Base-by-base conservation (phyloP, 78 protist species). In the Dictyostelium discoideum region DNA sequence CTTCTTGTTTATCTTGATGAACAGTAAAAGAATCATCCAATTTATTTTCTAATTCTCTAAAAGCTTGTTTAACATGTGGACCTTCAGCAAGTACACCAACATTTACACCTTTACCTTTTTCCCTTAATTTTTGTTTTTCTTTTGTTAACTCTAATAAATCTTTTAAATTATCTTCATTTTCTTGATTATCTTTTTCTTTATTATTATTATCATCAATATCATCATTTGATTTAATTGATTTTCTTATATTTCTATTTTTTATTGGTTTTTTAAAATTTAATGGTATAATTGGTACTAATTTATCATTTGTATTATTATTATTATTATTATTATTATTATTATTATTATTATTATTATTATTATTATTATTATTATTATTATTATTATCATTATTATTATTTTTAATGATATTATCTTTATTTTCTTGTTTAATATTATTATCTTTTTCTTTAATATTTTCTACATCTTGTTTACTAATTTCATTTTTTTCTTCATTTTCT, bases 51-150 rank as follows among this genome's bases (percentile, higher is more conserved):
- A 90, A n/a, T 37, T 90, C 94, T 82, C 94, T 80, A 39, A 90
- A 29, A 10, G 44, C 20, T 14, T 50, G 32, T 37, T 90, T 90
- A 2, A 54, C 8, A 37, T 90, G 94, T 6, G 94, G 94, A 37
- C 88, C 86, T 73, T 90, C 94, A 3, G 94, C 80, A 2, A 90
- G 57, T 2, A 90, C 84, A 90, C 94, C 94, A 29, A 82, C 87
- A 72, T 72, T 90, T 6, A 90, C 48, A 69, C 94, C 94, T 78
- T 88, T 90, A 10, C 87, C 94, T 22, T 90, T 90, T 22, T 20
- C 78, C 57, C 94, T 81, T 76, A 90, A 69, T 80, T 90, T 90
- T 90, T 90, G 94, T 82, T 82, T 90, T 63, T 90, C 94, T 82
- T 90, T 90, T 16, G 94, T 90, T 8, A 82, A 16, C 22, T 90